Evolutionary conservation across 805 yeast genomes (phyloP).

Genomic region (Candida krabiensis): DNA sequence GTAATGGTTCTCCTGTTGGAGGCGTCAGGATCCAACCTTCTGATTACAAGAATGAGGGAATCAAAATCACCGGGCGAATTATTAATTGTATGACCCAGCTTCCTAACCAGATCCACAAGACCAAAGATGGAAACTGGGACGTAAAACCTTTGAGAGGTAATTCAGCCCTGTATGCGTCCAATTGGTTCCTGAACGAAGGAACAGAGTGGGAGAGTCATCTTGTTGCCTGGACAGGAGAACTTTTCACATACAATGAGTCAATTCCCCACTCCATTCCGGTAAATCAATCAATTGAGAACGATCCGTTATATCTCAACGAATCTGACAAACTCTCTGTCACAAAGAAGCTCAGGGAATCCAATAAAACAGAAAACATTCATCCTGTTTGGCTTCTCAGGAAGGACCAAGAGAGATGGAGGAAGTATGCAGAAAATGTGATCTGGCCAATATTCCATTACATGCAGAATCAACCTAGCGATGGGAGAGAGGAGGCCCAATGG

Average conservation of each 20-base stretch:
- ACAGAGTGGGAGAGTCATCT: constrained; percentile 85
- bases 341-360: constrained; percentile 43
- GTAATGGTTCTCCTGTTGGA: not conserved
- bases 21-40: too few relatives aligned
- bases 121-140: constrained; percentile 48
- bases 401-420: constrained; percentile 82
- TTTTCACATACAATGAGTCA: constrained; percentile 36
- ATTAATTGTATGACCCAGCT: constrained; percentile 66
- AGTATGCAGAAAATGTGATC: constrained; percentile 82
- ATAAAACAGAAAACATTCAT: constrained; percentile 55
- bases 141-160: constrained; percentile 74
- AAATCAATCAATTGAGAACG: constrained; percentile 41
- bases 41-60: constrained; percentile 25
- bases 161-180: constrained; percentile 78
- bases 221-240: constrained; percentile 96
- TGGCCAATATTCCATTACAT: constrained; percentile 98
- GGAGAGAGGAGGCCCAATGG: constrained; percentile 62
- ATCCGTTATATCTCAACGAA: constrained; percentile 59
- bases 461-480: constrained; percentile 70
- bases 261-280: constrained; percentile 27
- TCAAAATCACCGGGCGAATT: constrained; percentile 61
- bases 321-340: constrained; percentile 56
- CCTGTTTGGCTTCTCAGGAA: constrained; percentile 88
- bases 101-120: constrained; percentile 58
- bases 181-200: constrained; percentile 58